Evolutionary conservation across 2,329 filamentous ascomycete genomes (phyloP).

Genomic region (Fusarium mundagurra): DNA sequence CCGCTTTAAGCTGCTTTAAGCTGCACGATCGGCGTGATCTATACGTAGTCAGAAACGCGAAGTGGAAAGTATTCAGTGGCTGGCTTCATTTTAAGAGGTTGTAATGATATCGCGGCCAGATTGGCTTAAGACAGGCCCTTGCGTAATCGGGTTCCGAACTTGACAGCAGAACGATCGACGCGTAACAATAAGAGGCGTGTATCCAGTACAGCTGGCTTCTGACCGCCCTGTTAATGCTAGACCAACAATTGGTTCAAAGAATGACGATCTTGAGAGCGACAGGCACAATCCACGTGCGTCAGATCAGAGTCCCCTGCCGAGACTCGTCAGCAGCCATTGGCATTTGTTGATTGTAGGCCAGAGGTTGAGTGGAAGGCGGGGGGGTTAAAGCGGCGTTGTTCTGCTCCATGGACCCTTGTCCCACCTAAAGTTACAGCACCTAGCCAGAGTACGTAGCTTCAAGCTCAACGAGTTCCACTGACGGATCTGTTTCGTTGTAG

Average conservation of each 20-base stretch:
- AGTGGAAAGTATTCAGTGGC: conserved; percentile 5
- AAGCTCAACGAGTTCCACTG: conserved; percentile 40
- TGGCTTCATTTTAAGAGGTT: conserved; percentile 2
- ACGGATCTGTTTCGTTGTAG: neutral
- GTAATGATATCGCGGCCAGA: neutral
- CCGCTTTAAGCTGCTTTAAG: conserved; percentile 35
- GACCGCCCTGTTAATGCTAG: conserved; percentile 27
- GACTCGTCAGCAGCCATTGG: conserved; percentile 24
- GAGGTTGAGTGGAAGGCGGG: conserved; percentile 16
- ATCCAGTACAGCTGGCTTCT: conserved; percentile 13
- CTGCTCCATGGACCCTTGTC: conserved; percentile 20
- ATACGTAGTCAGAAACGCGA: conserved; percentile 3
- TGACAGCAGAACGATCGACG: neutral
- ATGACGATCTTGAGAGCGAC: conserved; percentile 30
- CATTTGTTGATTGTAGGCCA: conserved; percentile 9
- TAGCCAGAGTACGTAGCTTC: neutral
- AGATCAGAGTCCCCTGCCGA: conserved; percentile 34
- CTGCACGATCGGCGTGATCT: neutral
- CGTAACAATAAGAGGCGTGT: neutral
- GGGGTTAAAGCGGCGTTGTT: conserved; percentile 19
- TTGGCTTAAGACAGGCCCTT: neutral
- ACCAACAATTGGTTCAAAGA: conserved; percentile 19
- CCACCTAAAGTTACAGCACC: neutral
- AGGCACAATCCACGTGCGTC: conserved; percentile 35
- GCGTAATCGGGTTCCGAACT: neutral